Evolutionary conservation across 2,329 filamentous ascomycete genomes (phyloP).

Genomic region (Penicillium frequentans): DNA sequence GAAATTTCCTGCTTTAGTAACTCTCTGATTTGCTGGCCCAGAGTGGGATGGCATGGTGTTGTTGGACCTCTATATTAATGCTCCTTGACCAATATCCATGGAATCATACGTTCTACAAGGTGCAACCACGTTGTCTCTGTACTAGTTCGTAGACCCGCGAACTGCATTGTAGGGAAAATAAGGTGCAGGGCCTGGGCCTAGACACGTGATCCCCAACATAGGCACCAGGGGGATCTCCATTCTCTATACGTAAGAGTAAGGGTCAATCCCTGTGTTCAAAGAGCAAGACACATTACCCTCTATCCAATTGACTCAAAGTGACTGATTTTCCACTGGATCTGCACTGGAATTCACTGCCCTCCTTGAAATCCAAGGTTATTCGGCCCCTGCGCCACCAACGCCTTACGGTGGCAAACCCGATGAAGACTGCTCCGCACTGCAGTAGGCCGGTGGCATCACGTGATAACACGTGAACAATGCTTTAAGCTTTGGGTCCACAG

Average conservation of each 20-base stretch:
- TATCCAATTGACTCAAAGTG: not conserved
- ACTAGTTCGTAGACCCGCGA: not conserved
- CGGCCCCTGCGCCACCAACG: not conserved
- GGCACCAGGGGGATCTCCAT: not conserved
- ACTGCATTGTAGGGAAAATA: not conserved
- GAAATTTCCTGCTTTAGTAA: not conserved
- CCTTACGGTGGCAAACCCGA: constrained; percentile 3
- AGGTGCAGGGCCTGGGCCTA: not conserved
- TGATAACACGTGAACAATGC: not conserved
- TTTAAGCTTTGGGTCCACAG: not conserved
- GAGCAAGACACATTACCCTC: not conserved
- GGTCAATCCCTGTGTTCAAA: not conserved
- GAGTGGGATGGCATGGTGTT: not conserved
- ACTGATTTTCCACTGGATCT: not conserved
- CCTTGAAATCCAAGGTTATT: not conserved
- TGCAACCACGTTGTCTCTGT: not conserved
- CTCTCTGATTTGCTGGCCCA: not conserved
- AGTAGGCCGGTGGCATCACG: not conserved
- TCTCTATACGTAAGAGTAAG: not conserved
- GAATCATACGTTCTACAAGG: not conserved
- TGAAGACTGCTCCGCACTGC: not conserved
- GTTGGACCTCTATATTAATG: not conserved
- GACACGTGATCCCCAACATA: constrained; percentile 1
- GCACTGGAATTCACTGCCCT: not conserved
- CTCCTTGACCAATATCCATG: not conserved